Evolutionary conservation across 1,284 basidiomycete species (phyloP).

Genomic region (Sanghuangporus baumii): DNA sequence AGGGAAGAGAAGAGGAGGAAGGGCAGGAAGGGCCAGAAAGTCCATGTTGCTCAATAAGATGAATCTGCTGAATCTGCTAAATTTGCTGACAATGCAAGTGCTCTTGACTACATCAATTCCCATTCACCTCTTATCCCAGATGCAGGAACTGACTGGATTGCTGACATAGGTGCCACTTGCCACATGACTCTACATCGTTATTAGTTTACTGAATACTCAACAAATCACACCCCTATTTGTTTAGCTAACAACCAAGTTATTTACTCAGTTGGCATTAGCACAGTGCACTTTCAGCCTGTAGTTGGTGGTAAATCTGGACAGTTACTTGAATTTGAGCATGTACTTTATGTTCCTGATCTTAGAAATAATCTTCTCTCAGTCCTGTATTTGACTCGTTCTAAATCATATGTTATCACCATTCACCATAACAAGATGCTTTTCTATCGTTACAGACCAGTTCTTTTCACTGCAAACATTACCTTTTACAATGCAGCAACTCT

Average conservation of each 20-base stretch:
- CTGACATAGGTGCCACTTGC: neutral
- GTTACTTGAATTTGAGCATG: constrained; percentile 26
- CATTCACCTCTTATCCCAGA: neutral
- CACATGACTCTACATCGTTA: neutral
- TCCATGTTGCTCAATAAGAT: neutral
- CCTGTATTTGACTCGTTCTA: constrained; percentile 29
- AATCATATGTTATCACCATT: constrained; percentile 16
- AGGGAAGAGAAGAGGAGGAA: neutral
- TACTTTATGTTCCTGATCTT: constrained; percentile 26
- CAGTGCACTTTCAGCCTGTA: neutral
- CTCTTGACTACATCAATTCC: constrained; percentile 18
- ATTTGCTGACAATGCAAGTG: neutral
- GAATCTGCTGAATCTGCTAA: neutral
- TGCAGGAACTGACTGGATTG: neutral
- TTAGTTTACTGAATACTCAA: neutral
- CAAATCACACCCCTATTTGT: neutral
- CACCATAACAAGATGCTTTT: neutral
- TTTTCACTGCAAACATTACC: constrained; percentile 19
- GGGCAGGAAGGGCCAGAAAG: neutral
- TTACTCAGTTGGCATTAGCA: neutral
- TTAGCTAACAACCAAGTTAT: neutral
- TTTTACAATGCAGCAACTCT: constrained; percentile 18
- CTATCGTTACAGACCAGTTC: neutral
- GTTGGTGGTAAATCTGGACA: constrained; percentile 17
- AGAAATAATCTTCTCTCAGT: neutral